A percentile compares a stretch with the other conserved stretches of the same genome.
phyloP scores from a whole-genome alignment of 257 asterid species.

The Prunella vulgaris region DNA sequence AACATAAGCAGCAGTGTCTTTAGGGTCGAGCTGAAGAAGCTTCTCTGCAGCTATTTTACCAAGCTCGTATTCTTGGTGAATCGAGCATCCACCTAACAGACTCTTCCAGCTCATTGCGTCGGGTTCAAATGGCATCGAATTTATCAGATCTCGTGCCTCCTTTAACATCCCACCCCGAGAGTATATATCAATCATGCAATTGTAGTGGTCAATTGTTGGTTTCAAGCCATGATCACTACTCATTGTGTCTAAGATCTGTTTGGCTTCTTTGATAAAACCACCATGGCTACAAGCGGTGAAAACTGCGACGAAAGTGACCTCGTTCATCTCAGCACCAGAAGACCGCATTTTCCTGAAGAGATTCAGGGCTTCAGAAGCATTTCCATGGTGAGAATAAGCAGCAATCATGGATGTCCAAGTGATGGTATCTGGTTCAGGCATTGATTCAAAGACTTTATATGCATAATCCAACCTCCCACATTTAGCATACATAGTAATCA shows the following conservation, averaged over 20 bases:
- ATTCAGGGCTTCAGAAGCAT: constrained; percentile 38
- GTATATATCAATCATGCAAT: constrained; percentile 46
- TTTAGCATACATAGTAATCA: constrained; percentile 54
- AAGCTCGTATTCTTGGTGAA: constrained; percentile 41
- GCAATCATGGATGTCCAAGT: constrained; percentile 58
- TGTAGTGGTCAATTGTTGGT: constrained; percentile 43
- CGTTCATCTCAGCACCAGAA: constrained; percentile 33
- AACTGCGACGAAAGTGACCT: constrained; percentile 41
- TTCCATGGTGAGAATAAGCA: constrained; percentile 47
- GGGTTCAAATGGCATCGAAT: constrained; percentile 42
- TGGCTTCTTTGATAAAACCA: constrained; percentile 43
- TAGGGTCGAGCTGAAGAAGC: constrained; percentile 46
- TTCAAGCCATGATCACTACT: constrained; percentile 31
- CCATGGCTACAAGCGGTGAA: constrained; percentile 58
- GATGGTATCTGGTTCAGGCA: constrained; percentile 37
- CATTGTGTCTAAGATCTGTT: constrained; percentile 35
- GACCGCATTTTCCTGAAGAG: constrained; percentile 38
- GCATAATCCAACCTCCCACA: constrained; percentile 50
- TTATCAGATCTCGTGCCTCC: constrained; percentile 38
- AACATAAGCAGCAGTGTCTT: constrained; percentile 46
- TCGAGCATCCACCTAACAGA: constrained; percentile 47
- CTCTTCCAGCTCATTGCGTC: constrained; percentile 65
- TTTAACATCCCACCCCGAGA: constrained; percentile 43
- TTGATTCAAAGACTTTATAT: constrained; percentile 31
- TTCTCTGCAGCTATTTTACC: constrained; percentile 50